Conservation (phyloP, 352 stramenopile species). For the Aphanomyces invadans region DNA sequence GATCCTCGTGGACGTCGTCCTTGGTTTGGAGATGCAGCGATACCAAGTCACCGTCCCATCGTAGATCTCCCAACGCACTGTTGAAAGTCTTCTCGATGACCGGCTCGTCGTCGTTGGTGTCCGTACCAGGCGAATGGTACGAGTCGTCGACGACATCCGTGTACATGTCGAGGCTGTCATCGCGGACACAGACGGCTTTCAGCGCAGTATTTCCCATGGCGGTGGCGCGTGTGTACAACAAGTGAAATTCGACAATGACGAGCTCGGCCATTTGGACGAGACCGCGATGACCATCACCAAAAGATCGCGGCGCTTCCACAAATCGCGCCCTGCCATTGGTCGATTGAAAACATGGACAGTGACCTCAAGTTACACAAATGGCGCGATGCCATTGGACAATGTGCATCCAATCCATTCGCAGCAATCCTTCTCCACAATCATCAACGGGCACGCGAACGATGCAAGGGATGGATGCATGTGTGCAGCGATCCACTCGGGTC, state of each 20-base stretch:
- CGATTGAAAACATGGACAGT: neutral
- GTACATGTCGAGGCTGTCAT: conserved; percentile 12
- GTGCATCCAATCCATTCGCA: neutral
- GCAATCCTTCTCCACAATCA: neutral
- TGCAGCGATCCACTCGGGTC: too few relatives aligned
- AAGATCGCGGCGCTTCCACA: neutral
- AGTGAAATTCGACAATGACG: too few relatives aligned
- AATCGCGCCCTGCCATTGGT: neutral
- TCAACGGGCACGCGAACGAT: too few relatives aligned
- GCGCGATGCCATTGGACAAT: neutral
- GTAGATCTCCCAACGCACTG: neutral
- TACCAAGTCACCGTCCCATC: neutral
- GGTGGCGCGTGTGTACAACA: too few relatives aligned
- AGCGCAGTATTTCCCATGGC: conserved; percentile 2
- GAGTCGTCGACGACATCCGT: conserved; percentile 3
- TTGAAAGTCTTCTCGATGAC: neutral
- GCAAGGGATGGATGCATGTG: too few relatives aligned
- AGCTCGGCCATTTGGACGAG: neutral
- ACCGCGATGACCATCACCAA: neutral
- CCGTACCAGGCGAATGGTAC: neutral
- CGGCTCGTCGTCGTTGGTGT: neutral
- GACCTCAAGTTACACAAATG: neutral
- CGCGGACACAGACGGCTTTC: neutral
- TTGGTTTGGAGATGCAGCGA: neutral
- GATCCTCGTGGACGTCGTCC: neutral